A percentile compares a stretch with the other conserved stretches of the same genome.
phyloP scores from a whole-genome alignment of 1,139 yeast genomes.

The Tardiomyces depauwii region DNA sequence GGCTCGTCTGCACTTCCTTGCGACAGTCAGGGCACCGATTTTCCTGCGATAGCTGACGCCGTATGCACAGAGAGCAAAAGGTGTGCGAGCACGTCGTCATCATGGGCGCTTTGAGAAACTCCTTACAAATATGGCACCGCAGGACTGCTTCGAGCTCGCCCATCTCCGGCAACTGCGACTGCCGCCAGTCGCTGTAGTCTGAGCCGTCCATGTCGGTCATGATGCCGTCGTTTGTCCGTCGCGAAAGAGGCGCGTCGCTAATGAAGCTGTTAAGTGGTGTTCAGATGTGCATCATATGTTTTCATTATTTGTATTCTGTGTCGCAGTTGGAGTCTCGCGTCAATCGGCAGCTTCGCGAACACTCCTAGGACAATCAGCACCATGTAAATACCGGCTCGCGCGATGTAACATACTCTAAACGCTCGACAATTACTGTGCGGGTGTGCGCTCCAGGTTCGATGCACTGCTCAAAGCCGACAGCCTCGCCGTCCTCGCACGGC shows the following conservation, averaged over 20 bases:
- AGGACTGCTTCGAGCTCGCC: constrained; percentile 56
- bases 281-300: background rate
- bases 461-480: constrained; percentile 9
- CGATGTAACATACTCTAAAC: constrained; percentile 44
- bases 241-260: background rate
- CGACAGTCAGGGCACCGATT: constrained; percentile 75
- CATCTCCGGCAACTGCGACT: constrained; percentile 43
- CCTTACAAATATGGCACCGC: constrained; percentile 89
- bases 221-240: background rate
- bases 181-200: constrained; percentile 39
- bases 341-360: too few relatives aligned
- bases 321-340: too few relatives aligned
- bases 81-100: constrained; percentile 82
- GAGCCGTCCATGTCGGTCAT: background rate
- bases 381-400: constrained; percentile 62
- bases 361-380: constrained; percentile 37
- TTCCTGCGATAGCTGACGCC: constrained; percentile 51
- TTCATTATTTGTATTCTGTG: too few relatives aligned
- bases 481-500: background rate
- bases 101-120: constrained; percentile 70
- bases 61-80: constrained; percentile 82
- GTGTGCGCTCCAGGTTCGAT: constrained; percentile 19
- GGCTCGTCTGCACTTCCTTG: constrained; percentile 58
- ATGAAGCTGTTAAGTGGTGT: background rate
- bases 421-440: constrained; percentile 44